These are phyloP conservation scores for Adansonia madagascariensis DNA, from an alignment of 441 rosid genomes.

Conservation along the genomic window DNA sequence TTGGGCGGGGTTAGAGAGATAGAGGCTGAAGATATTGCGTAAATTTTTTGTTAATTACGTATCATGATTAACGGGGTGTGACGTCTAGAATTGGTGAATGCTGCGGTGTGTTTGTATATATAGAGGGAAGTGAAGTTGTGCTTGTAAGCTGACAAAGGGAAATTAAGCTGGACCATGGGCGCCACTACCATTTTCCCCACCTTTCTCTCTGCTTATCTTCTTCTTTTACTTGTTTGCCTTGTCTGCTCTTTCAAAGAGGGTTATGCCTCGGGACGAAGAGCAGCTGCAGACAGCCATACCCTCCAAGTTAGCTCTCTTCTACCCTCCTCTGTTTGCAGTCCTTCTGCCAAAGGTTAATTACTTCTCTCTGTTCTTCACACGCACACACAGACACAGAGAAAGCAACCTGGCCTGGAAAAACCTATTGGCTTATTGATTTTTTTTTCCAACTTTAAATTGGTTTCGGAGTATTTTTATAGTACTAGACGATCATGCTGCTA, in stretches of 20 bases:
- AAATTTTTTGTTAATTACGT: no score
- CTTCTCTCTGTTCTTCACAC: neutral
- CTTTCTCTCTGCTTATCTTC: slow-evolving; percentile 25
- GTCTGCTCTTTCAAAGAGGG: slow-evolving; percentile 24
- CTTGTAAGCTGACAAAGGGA: neutral
- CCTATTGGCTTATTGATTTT: neutral
- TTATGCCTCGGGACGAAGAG: slow-evolving; percentile 26
- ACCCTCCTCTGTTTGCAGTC: neutral
- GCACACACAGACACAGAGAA: no score
- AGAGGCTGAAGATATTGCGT: no score
- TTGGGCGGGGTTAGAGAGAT: no score
- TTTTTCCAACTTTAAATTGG: neutral
- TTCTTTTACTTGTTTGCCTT: slow-evolving; percentile 21
- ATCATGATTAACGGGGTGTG: slow-evolving; percentile 14
- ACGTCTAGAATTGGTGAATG: no score
- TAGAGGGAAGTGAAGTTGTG: neutral
- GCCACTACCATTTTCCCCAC: slow-evolving; percentile 10
- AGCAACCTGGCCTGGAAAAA: neutral
- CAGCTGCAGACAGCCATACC: slow-evolving; percentile 32
- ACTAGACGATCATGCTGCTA: neutral
- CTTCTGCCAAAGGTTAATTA: slow-evolving; percentile 40
- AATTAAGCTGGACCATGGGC: slow-evolving; percentile 3
- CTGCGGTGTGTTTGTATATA: neutral
- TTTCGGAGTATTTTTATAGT: neutral
- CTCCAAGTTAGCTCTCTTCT: slow-evolving; percentile 33